Base-by-base conservation (phyloP, 805 yeast species). In the Metschnikowia cerradonensis region DNA sequence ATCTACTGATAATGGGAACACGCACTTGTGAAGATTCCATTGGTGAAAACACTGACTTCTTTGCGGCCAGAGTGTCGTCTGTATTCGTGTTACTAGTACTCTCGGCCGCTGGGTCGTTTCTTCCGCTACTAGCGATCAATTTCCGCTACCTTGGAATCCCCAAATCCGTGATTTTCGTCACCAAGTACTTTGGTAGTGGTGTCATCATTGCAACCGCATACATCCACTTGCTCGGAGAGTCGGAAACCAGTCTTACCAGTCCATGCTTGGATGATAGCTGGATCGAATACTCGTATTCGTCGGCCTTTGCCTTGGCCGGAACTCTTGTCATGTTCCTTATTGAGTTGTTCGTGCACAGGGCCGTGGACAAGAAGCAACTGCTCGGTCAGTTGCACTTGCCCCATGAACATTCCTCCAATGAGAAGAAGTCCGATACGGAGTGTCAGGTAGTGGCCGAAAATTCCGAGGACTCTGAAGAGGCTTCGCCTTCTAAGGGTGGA, bases 191-290 rank as follows among this genome's bases (percentile, higher is more conserved):
- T 36, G 73, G 73, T 10, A 62, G 67, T 33, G 73, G 73, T 1
- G 72, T 69, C 26, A 68, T 69, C 47, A 58, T 68, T 4, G 71
- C 71, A 10, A 69, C 73, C 6, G 73, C 69, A 14, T 69, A 64
- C 46, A 63, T 69, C 34, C 73, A 69, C 47, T 58, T 69, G 35
- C 54, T 69, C 40, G 71, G 71, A 2, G 72, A 68, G 41, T 64
- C 70, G 2, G 53, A 57, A 26, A 54, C 52, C 32, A 57, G 62
- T 15, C 60, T 69, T 17, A 53, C 55, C 7, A 58, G 63, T 37
- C 62, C 60, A n/a, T 68, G 72, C 45, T 56, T 69, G 26, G 64
- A 63, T n/a, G 66, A 64, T 3, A 54, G 55, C 0, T 64, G 59
- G 48, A 53, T 47, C 2, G 66, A 61, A 8, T 69, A 67, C 45